phyloP scores from a whole-genome alignment of 441 rosid species.

The Pelargonium australe region DNA sequence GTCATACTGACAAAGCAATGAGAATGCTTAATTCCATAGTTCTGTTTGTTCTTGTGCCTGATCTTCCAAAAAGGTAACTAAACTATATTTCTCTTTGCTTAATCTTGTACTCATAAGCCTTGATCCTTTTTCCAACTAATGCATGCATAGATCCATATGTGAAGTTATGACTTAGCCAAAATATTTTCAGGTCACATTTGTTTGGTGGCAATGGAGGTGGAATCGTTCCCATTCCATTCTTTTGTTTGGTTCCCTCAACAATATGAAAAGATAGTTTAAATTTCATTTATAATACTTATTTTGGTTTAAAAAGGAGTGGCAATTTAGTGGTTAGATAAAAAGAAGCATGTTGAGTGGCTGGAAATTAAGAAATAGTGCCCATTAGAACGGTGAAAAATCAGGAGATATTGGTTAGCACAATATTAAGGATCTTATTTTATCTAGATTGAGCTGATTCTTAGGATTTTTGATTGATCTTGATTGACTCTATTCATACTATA shows the following conservation, averaged over 20 bases:
- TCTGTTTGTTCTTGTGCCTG: constrained; percentile 66
- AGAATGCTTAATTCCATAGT: constrained; percentile 45
- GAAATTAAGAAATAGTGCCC: too few species aligned
- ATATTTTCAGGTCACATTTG: neutral
- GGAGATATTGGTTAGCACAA: too few species aligned
- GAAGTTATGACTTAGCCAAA: neutral
- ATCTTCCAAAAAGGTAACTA: constrained; percentile 80
- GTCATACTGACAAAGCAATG: constrained; percentile 26
- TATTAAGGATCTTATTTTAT: too few species aligned
- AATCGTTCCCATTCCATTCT: neutral
- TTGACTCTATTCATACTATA: too few species aligned
- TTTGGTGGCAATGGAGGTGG: neutral
- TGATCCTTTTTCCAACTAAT: neutral
- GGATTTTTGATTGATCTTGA: too few species aligned
- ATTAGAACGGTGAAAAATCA: too few species aligned
- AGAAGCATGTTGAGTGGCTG: neutral
- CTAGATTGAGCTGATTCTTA: too few species aligned
- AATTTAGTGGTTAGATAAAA: neutral
- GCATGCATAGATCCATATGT: neutral
- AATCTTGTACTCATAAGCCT: neutral
- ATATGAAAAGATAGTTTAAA: neutral
- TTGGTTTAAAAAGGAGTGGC: neutral
- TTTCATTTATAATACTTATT: neutral
- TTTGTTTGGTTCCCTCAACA: neutral
- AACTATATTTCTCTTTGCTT: neutral